Evolutionary conservation across 2,329 filamentous ascomycete species (phyloP).

Genomic region (Pestalotiopsis sp.): DNA sequence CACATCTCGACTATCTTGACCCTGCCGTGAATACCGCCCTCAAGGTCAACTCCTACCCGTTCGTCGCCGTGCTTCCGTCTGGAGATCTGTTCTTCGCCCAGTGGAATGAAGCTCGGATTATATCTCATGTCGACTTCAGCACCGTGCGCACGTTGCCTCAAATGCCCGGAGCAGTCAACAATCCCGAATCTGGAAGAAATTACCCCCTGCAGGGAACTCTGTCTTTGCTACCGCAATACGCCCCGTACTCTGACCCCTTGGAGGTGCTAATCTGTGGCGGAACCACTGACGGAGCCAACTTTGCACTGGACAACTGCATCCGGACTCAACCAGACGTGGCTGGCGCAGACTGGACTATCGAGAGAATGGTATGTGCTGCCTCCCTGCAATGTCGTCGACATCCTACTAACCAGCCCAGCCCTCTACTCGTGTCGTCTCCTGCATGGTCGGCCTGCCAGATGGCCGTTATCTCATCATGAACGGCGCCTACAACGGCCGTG

Average conservation of each 20-base stretch:
- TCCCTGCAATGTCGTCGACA: not conserved
- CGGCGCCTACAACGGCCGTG: slow-evolving; percentile 52
- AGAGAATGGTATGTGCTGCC: slow-evolving; percentile 47
- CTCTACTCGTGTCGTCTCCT: slow-evolving; percentile 55
- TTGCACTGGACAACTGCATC: slow-evolving; percentile 63
- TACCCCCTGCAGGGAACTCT: slow-evolving; percentile 60
- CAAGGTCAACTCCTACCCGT: slow-evolving; percentile 64
- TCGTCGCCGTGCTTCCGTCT: slow-evolving; percentile 53
- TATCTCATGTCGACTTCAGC: slow-evolving; percentile 53
- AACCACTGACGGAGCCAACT: slow-evolving; percentile 47
- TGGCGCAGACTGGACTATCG: slow-evolving; percentile 54
- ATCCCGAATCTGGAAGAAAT: slow-evolving; percentile 53
- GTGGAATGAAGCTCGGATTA: slow-evolving; percentile 61
- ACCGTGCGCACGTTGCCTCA: slow-evolving; percentile 54
- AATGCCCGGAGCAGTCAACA: slow-evolving; percentile 57
- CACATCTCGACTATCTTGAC: slow-evolving; percentile 54
- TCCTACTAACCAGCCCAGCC: slow-evolving; percentile 32
- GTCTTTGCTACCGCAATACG: slow-evolving; percentile 56
- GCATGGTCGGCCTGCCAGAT: slow-evolving; percentile 58
- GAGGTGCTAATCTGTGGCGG: slow-evolving; percentile 60
- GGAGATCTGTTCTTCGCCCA: slow-evolving; percentile 60
- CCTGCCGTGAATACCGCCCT: slow-evolving; percentile 43
- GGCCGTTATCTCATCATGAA: slow-evolving; percentile 59
- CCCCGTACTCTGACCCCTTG: slow-evolving; percentile 52
- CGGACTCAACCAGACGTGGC: slow-evolving; percentile 53